These are phyloP conservation scores for Xylaria digitata DNA, from an alignment of 2,329 filamentous ascomycete genomes.

Conservation along the genomic window DNA sequence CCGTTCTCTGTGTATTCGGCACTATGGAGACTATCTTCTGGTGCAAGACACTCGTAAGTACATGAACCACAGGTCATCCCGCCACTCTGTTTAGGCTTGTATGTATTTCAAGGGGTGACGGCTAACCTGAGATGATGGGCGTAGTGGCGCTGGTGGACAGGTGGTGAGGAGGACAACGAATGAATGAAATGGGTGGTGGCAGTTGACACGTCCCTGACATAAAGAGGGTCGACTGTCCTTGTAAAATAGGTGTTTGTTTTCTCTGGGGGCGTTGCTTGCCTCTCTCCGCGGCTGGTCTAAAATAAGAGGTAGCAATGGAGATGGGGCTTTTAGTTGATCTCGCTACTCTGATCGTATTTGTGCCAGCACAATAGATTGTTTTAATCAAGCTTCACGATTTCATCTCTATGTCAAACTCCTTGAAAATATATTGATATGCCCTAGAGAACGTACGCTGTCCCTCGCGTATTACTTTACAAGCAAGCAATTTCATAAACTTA, in stretches of 20 bases:
- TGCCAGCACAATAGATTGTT: background rate
- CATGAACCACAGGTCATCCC: background rate
- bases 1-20: conserved; percentile 47
- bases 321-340: too few relatives aligned
- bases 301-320: background rate
- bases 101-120: background rate
- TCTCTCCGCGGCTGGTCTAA: background rate
- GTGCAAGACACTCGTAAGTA: conserved; percentile 41
- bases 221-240: background rate
- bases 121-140: conserved; percentile 11
- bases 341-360: background rate
- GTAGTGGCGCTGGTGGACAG: conserved; percentile 36
- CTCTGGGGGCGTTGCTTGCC: background rate
- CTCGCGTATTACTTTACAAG: too few relatives aligned
- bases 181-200: background rate
- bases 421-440: too few relatives aligned
- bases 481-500: too few relatives aligned
- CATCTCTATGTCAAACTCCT: too few relatives aligned
- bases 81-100: conserved; percentile 43
- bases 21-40: conserved; percentile 52
- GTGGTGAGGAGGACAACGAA: conserved; percentile 16
- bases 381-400: background rate
- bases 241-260: background rate
- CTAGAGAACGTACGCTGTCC: too few relatives aligned
- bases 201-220: background rate